Percentiles rank a stretch among this genome's conserved stretches.
These are phyloP conservation scores for Neurospora cerealis DNA, from an alignment of 495 filamentous ascomycete genomes.

Conservation along the genomic window DNA sequence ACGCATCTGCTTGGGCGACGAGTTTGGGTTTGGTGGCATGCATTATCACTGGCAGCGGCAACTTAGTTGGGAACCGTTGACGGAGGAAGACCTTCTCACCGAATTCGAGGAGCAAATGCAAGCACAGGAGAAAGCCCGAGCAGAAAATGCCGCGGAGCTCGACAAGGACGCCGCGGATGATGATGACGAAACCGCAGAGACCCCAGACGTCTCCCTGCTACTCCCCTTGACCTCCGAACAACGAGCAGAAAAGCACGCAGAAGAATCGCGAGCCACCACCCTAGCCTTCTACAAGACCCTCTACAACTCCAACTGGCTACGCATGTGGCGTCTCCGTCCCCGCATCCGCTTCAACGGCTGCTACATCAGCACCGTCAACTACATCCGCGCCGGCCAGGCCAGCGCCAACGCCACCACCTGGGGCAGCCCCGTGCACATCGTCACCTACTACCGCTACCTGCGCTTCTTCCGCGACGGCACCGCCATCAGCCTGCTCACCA, in stretches of 20 bases:
- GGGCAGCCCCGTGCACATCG: constrained; percentile 84
- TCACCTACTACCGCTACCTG: constrained; percentile 95
- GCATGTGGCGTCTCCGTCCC: constrained; percentile 71
- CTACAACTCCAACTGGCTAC: constrained; percentile 42
- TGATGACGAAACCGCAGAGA: constrained; percentile 5
- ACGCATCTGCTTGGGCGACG: constrained; percentile 53
- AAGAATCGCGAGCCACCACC: constrained; percentile 25
- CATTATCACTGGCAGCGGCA: constrained; percentile 65
- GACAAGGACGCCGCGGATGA: not conserved
- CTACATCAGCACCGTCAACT: constrained; percentile 96
- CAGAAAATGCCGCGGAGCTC: constrained; percentile 1
- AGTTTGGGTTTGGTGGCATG: constrained; percentile 78
- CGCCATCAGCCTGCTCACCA: constrained; percentile 65
- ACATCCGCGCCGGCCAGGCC: constrained; percentile 66
- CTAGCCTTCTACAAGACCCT: constrained; percentile 29
- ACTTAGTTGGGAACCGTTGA: constrained; percentile 50
- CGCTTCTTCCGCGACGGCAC: constrained; percentile 90
- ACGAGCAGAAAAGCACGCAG: constrained; percentile 16
- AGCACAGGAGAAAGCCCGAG: not conserved
- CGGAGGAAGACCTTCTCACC: constrained; percentile 23
- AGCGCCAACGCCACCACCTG: constrained; percentile 48
- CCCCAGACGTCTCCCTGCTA: not conserved
- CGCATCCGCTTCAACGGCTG: constrained; percentile 87
- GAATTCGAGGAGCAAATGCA: constrained; percentile 8
- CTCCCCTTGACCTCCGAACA: constrained; percentile 17